Conservation (phyloP, 1,284 basidiomycete species). For the Termitomyces sp. region DNA sequence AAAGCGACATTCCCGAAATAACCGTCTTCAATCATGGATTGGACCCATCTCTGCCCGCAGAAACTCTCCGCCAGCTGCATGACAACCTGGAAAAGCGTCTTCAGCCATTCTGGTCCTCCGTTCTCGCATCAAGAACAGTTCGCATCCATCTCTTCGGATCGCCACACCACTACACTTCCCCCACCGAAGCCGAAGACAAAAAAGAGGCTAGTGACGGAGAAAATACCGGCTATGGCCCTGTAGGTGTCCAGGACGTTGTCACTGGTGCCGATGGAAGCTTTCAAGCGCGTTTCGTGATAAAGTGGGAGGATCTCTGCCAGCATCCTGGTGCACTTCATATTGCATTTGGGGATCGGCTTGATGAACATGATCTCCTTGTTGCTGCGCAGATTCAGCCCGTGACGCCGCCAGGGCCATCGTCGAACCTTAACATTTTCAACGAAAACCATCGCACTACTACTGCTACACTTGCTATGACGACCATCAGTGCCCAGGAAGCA, state of each 20-base stretch:
- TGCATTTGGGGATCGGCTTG: constrained; percentile 46
- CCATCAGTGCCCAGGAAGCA: neutral
- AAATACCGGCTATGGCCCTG: constrained; percentile 34
- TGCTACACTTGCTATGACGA: neutral
- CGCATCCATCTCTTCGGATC: constrained; percentile 52
- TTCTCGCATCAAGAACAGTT: constrained; percentile 54
- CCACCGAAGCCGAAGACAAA: constrained; percentile 16
- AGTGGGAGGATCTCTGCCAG: constrained; percentile 64
- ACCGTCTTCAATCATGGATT: neutral
- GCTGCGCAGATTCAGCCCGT: constrained; percentile 44
- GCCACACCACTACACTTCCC: constrained; percentile 20
- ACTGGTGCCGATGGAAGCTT: constrained; percentile 73
- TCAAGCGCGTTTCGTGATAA: constrained; percentile 52
- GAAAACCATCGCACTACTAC: neutral
- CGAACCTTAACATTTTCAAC: neutral
- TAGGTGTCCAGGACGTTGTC: constrained; percentile 44
- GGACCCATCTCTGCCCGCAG: constrained; percentile 10
- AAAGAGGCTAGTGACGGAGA: constrained; percentile 22
- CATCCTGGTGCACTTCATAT: constrained; percentile 56
- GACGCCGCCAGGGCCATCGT: constrained; percentile 10
- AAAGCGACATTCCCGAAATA: constrained; percentile 8
- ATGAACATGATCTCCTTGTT: constrained; percentile 56
- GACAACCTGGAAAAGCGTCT: constrained; percentile 71
- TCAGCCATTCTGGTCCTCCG: constrained; percentile 73
- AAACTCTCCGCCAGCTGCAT: constrained; percentile 49